Conservation (phyloP, 257 asterid species). For the Ilex aquifolium region DNA sequence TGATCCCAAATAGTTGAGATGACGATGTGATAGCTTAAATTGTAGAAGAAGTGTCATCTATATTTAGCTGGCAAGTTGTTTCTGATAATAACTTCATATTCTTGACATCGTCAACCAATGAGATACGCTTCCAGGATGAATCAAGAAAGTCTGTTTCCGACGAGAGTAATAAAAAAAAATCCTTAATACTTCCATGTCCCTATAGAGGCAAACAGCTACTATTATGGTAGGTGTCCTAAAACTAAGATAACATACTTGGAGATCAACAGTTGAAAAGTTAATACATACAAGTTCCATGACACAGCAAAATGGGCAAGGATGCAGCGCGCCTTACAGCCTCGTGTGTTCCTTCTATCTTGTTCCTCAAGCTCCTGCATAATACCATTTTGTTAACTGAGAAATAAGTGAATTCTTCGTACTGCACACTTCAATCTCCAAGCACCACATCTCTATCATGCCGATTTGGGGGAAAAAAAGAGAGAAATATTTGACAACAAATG, state of each 20-base stretch:
- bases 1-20: no score
- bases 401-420: not conserved
- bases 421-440: not conserved
- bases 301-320: constrained; percentile 78
- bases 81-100: no score
- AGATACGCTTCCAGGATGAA: no score
- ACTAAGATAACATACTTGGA: not conserved
- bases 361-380: constrained; percentile 55
- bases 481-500: not conserved
- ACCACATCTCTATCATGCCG: not conserved
- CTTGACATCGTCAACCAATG: no score
- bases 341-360: constrained; percentile 76
- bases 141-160: no score
- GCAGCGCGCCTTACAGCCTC: constrained; percentile 90
- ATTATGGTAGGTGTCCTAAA: not conserved
- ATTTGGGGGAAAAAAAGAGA: no score
- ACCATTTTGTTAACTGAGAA: constrained; percentile 6
- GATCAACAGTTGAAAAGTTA: not conserved
- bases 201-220: no score
- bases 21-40: no score
- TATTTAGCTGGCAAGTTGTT: no score
- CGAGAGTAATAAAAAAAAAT: no score
- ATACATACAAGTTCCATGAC: constrained; percentile 80
- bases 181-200: no score
- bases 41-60: no score